Conservation (phyloP, 257 asterid species). For the Knoxia roxburghii region DNA sequence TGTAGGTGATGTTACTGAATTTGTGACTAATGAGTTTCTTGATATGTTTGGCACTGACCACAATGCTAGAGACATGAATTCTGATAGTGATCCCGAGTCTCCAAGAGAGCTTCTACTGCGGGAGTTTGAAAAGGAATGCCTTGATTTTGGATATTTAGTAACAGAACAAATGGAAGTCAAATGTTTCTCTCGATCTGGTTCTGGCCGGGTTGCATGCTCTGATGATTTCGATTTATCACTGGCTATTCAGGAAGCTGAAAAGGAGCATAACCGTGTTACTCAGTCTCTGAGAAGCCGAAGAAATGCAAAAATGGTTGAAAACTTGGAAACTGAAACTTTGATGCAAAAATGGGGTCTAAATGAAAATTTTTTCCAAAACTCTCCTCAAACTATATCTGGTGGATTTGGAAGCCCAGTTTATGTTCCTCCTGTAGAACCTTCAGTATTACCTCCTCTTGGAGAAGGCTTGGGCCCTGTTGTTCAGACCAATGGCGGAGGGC, state of each 20-base stretch:
- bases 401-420: slow-evolving; percentile 93
- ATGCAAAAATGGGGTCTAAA: slow-evolving; percentile 75
- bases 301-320: slow-evolving; percentile 63
- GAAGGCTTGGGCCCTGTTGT: slow-evolving; percentile 61
- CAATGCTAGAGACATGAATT: slow-evolving; percentile 28
- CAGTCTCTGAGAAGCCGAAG: slow-evolving; percentile 44
- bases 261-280: slow-evolving; percentile 22
- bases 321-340: slow-evolving; percentile 70
- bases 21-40: slow-evolving; percentile 76
- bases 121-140: slow-evolving; percentile 35
- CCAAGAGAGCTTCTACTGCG: slow-evolving; percentile 35
- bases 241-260: slow-evolving; percentile 37
- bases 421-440: slow-evolving; percentile 49
- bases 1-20: slow-evolving; percentile 57
- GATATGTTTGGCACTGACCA: slow-evolving; percentile 47
- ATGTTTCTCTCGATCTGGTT: slow-evolving; percentile 22
- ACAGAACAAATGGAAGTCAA: slow-evolving; percentile 24
- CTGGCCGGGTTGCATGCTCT: slow-evolving; percentile 25
- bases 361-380: slow-evolving; percentile 56
- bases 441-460: slow-evolving; percentile 44
- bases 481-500: slow-evolving; percentile 44
- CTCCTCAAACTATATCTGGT: slow-evolving; percentile 46
- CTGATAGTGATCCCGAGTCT: slow-evolving; percentile 30
- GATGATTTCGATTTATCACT: slow-evolving; percentile 58
- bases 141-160: slow-evolving; percentile 20